A percentile compares a stretch with the other conserved stretches of the same genome.
These are phyloP conservation scores for Dactylonectria estremocensis DNA, from an alignment of 2,329 filamentous ascomycete genomes.

Conservation along the genomic window DNA sequence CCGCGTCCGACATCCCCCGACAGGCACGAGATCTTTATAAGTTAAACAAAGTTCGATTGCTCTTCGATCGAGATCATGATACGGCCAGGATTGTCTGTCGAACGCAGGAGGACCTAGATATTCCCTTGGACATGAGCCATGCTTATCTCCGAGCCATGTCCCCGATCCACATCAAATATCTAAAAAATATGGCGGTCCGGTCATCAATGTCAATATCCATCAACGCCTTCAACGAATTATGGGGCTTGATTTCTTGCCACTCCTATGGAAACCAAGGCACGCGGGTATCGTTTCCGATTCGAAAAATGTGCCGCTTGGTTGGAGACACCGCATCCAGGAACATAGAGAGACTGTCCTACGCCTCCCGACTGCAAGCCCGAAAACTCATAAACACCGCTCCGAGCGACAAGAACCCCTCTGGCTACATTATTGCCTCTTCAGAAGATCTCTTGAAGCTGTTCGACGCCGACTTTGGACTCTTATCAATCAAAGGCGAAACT, in stretches of 20 bases:
- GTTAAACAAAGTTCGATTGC: constrained; percentile 88
- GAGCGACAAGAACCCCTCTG: constrained; percentile 85
- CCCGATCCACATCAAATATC: constrained; percentile 89
- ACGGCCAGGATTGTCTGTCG: constrained; percentile 88
- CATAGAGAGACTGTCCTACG: constrained; percentile 89
- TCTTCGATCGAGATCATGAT: constrained; percentile 87
- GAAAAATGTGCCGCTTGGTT: constrained; percentile 91
- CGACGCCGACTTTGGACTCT: constrained; percentile 87
- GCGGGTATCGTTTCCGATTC: constrained; percentile 92
- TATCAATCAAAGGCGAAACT: constrained; percentile 90
- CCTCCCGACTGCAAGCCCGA: constrained; percentile 85
- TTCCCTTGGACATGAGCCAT: constrained; percentile 86
- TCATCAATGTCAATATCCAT: constrained; percentile 96
- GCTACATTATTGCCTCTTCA: constrained; percentile 91
- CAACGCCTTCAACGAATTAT: constrained; percentile 87
- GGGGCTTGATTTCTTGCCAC: constrained; percentile 91
- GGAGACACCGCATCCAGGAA: constrained; percentile 90
- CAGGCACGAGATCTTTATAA: constrained; percentile 93
- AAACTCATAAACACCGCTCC: constrained; percentile 91
- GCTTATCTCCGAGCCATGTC: constrained; percentile 91
- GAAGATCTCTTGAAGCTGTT: constrained; percentile 89
- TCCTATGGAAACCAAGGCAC: constrained; percentile 84
- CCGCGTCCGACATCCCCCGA: constrained; percentile 87
- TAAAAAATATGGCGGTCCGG: constrained; percentile 91
- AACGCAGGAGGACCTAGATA: constrained; percentile 79